Base-by-base conservation (phyloP, 2,329 filamentous ascomycete genomes). In the Apiospora pterosperma region DNA sequence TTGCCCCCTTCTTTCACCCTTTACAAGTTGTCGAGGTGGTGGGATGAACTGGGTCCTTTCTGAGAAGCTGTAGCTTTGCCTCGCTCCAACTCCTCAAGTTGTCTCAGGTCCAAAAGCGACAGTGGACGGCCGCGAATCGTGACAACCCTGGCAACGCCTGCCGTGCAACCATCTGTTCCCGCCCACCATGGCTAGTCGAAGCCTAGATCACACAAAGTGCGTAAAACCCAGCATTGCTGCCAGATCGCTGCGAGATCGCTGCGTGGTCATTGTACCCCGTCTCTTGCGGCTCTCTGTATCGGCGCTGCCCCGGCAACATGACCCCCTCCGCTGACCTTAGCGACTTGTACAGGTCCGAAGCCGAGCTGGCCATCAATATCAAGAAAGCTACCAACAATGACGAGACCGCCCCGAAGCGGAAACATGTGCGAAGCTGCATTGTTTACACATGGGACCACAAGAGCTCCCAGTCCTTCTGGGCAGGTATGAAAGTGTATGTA, bases 381-480 rank as follows among this genome's bases (percentile, higher is more conserved):
- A 84, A 85, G 74, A 91, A 91, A 75, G 89, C 89, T 21, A 91
- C 88, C 62, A 90, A 83, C 73, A 82, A 82, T 72, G 88, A 91
- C 70, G 88, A 91, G 76, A 86, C 88, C 1, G 88, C 88, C 7
- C 88, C 88, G 41, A 90, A 90, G 77, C 85, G 88, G 73, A 99
- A 99, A 81, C 96, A 99, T 91, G 96, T 99, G 65, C 92, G 96
- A 75, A 93, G 92, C 78, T 97, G 93, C 76, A 99, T 99, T 74
- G 95, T 99, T 58, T 98, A 98, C 79, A 98, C 95, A 65, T 99
- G 96, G 96, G 96, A 99, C 80, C 93, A 99, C 83, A 96, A 97
- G 82, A 97, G 91, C 69, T 97, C 94, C 48, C 85, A 89, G 76
- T 92, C 94, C 75, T 99, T 99, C 79, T 99, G 96, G 96, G 89